These are phyloP conservation scores for Hymenoscyphus infarciens DNA, from an alignment of 2,329 filamentous ascomycete species.

Conservation along the genomic window DNA sequence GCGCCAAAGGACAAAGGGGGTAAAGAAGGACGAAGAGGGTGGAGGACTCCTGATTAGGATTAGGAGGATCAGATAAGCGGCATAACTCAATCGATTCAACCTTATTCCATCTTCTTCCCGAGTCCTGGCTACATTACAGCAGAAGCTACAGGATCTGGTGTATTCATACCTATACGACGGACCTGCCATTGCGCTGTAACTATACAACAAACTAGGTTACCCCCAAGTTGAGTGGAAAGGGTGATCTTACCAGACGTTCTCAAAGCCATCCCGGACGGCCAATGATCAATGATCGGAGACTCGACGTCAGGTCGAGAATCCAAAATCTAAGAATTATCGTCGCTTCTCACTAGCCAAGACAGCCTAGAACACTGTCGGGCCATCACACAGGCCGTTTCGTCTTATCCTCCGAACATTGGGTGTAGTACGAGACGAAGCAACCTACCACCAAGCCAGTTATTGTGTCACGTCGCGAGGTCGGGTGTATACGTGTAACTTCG, in stretches of 20 bases:
- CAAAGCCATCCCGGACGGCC: background rate
- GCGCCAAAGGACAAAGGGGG: background rate
- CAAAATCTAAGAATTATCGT: background rate
- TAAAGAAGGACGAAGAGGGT: background rate
- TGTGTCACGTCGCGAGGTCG: too few relatives aligned
- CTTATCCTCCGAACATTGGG: conserved; percentile 2
- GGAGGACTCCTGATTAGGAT: background rate
- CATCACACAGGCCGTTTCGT: background rate
- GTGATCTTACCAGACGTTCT: background rate
- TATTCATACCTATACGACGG: background rate
- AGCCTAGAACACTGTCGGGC: background rate
- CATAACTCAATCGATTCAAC: background rate
- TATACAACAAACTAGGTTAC: background rate
- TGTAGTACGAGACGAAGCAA: background rate
- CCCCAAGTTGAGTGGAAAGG: too few relatives aligned
- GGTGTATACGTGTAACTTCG: background rate
- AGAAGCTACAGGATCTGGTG: too few relatives aligned
- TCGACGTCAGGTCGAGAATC: background rate
- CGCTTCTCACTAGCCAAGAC: background rate
- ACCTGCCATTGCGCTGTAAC: background rate
- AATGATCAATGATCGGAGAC: background rate
- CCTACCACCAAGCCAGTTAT: background rate
- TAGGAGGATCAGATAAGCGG: background rate
- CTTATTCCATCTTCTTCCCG: background rate
- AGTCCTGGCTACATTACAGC: background rate